These are phyloP conservation scores for Purshia tridentata DNA, from an alignment of 306 rosid genomes.

Conservation along the genomic window DNA sequence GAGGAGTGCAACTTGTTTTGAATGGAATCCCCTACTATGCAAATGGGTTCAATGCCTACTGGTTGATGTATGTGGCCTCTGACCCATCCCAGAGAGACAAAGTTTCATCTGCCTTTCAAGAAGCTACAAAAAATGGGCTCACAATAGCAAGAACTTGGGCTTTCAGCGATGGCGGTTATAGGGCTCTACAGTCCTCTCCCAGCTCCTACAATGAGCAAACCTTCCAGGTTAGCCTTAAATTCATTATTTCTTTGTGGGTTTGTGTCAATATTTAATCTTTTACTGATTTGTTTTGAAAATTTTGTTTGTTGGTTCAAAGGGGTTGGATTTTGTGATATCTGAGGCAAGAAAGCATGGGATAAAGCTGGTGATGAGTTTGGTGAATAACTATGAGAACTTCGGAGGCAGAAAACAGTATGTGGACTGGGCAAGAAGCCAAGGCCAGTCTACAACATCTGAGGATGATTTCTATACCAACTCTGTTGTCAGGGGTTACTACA, in stretches of 20 bases:
- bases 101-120: constrained; percentile 64
- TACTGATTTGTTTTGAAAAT: neutral
- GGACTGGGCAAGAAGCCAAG: constrained; percentile 84
- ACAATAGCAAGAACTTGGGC: constrained; percentile 87
- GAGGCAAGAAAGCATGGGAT: constrained; percentile 77
- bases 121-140: constrained; percentile 61
- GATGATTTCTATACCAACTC: constrained; percentile 84
- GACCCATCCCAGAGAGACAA: constrained; percentile 76
- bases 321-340: constrained; percentile 70
- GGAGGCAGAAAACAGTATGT: constrained; percentile 95
- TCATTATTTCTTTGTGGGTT: neutral
- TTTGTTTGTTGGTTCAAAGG: constrained; percentile 44
- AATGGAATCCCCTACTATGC: constrained; percentile 78
- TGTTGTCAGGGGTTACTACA: constrained; percentile 63
- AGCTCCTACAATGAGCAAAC: constrained; percentile 77
- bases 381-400: constrained; percentile 62
- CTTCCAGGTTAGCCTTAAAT: constrained; percentile 53
- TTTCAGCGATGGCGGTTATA: constrained; percentile 78
- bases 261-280: neutral
- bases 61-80: constrained; percentile 81
- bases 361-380: constrained; percentile 77
- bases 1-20: constrained; percentile 62
- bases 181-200: constrained; percentile 74
- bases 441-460: constrained; percentile 64
- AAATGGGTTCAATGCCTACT: constrained; percentile 89